Evolutionary conservation across 441 rosid species (phyloP), one percentile per base, ranked within the genome.

Genomic region (Dalechampia spathulata): DNA sequence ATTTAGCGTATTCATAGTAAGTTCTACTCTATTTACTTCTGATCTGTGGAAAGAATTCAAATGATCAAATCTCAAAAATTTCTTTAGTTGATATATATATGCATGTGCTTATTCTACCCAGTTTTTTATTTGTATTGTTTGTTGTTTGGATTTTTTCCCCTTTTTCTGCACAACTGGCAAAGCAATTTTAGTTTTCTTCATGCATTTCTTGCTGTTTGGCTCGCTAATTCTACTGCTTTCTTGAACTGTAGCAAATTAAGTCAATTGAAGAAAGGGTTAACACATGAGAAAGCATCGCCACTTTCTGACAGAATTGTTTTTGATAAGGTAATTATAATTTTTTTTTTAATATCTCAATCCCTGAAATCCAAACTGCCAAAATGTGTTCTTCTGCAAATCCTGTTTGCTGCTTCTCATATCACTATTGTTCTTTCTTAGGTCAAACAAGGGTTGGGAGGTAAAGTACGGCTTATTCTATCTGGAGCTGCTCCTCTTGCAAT

Each of bases 401-500:
- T 26, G 14, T 58, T 32, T 7, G 19, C 13, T 43, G 19, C 23
- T 16, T 15, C 32, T 27, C 38, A 49, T 68, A 49, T 63, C 56
- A 13, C 52, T 54, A 28, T 19, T 49, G 45, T 54, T 49, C 52
- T 49, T 61, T 55, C 52, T 56, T 77, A 89, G 96, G 97, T 93
- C 50, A 85, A 79, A 78, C 82, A 85, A 79, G 92, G 85, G 0
- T 78, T 89, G 63, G 99, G 99, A 42, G 97, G 97, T 55, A 81
- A 72, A 25, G 90, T 89, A 63, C 77, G 96, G 30, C 73, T 93
- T 36, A 83, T 93, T 70, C 68, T 93, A 49, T 93, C 99, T n/a
- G 96, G 97, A 53, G 99, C 90, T 5, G 96, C 97, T 49, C 99
- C 99, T 67, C 83, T 93, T 20, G 74, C 93, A 65, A 45, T 74